Evolutionary conservation across 306 rosid genomes (phyloP), one percentile per base, ranked within the genome.

Genomic region (Fagus crenata): DNA sequence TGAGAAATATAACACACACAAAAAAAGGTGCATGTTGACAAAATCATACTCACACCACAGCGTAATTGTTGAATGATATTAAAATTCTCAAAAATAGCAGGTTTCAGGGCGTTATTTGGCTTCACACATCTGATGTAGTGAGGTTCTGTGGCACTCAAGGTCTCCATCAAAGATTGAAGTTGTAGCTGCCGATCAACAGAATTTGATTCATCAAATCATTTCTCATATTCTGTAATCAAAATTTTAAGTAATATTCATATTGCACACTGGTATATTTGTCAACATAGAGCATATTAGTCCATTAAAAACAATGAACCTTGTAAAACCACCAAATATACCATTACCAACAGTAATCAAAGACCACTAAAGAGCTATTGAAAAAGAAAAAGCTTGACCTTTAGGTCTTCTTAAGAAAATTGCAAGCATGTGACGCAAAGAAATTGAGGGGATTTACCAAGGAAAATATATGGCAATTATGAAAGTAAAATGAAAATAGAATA

Each of bases 121-220:
- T 94, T 94, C 86, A 94, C 98, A 81, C 98, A 94, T 90, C 97
- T 88, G 87, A 92, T 94, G 84, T 92, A 92, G 85, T 92, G 97
- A 84, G 98, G 98, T 68, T 94, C 97, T 5, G 97, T 92, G 61
- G 95, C 89, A 87, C 1, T 94, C 79, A 94, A 79, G 81, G 97
- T 94, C 91, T 94, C 98, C 97, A 94, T 94, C 90, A 94, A 88
- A 64, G 98, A 94, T 79, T 94, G 98, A 89, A 94, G 98, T 94
- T 94, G 98, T 71, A 77, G 76, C 96, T 92, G 94, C 96, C 13
- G 36, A 71, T 79, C 40, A 68, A 69, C 54, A 75, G 17, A 75
- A 77, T 28, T 22, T 43, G 49, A 43, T 43, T 43, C 49, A 43
- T 43, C 9, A 43, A 43, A 43, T 43, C 49, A 43, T 43, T 43